Percentiles rank a stretch among this genome's conserved stretches.
Evolutionary conservation across 164 flowering plant genomes (phyloP).

Genomic region (Magnolia changhungtana): DNA sequence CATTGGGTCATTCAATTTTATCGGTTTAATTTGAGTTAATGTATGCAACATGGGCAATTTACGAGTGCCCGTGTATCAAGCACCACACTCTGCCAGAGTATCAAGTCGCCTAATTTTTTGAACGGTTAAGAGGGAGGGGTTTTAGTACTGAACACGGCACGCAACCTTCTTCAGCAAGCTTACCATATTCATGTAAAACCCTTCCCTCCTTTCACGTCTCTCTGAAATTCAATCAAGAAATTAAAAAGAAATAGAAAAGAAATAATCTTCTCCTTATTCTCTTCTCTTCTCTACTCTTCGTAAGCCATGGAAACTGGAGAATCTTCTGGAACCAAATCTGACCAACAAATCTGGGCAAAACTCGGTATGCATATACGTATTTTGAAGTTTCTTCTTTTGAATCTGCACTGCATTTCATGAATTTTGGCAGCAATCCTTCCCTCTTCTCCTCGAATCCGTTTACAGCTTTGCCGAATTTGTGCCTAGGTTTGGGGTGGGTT

Average conservation of each 20-base stretch:
- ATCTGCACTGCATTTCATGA: not conserved
- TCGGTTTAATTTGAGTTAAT: too few species aligned
- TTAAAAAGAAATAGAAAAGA: not conserved
- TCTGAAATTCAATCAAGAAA: not conserved
- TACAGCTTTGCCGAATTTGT: not conserved
- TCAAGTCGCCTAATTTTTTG: too few species aligned
- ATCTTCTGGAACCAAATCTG: not conserved
- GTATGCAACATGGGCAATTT: too few species aligned
- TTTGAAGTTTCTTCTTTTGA: not conserved
- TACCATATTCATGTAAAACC: not conserved
- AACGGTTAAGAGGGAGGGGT: not conserved
- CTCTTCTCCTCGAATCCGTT: not conserved
- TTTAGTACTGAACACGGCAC: not conserved
- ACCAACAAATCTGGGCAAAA: conserved; percentile 1
- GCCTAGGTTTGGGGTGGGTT: not conserved
- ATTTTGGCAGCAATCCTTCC: not conserved
- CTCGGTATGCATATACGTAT: not conserved
- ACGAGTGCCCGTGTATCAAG: too few species aligned
- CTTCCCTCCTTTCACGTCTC: not conserved
- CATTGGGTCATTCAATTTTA: too few species aligned
- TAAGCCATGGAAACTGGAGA: not conserved
- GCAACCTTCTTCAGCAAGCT: not conserved
- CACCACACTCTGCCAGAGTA: too few species aligned
- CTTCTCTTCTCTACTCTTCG: not conserved
- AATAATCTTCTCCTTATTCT: not conserved